Percentiles rank a stretch among this genome's conserved stretches.
Evolutionary conservation across 176 grass and related monocot genomes (phyloP).

Genomic region (Puya raimondii): DNA sequence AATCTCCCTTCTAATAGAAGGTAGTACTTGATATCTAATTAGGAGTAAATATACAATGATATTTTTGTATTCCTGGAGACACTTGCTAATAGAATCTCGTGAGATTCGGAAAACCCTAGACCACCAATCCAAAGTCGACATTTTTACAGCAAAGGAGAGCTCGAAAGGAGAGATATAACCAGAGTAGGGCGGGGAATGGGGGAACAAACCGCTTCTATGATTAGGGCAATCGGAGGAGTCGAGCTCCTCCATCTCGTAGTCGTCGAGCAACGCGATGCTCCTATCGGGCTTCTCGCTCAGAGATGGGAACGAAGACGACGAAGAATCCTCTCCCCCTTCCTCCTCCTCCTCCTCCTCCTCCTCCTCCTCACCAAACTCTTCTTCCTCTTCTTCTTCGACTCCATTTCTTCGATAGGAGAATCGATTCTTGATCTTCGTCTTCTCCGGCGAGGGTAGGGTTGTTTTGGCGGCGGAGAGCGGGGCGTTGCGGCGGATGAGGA

Average conservation of each 20-base stretch:
- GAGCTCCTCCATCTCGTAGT: conserved; percentile 74
- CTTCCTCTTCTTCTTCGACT: conserved; percentile 9
- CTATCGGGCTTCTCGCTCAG: conserved; percentile 80
- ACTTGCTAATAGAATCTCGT: too few relatives aligned
- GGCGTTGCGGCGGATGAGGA: neutral
- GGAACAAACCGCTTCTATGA: conserved; percentile 63
- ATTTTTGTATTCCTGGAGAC: too few relatives aligned
- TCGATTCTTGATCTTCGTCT: neutral
- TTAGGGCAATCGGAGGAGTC: conserved; percentile 33
- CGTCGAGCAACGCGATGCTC: conserved; percentile 59
- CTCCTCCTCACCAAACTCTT: conserved; percentile 17
- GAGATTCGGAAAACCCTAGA: too few relatives aligned
- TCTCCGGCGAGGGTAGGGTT: neutral
- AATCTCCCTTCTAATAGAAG: too few relatives aligned
- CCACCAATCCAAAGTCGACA: neutral
- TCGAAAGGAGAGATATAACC: neutral
- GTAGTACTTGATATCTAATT: too few relatives aligned
- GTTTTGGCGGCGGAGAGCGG: neutral
- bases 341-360: conserved; percentile 28
- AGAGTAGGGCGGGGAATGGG: neutral
- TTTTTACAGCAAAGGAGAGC: neutral
- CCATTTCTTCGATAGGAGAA: conserved; percentile 5
- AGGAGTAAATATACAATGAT: too few relatives aligned
- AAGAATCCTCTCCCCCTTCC: conserved; percentile 4
- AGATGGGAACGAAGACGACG: conserved; percentile 38